phyloP scores from a whole-genome alignment of 2,329 filamentous ascomycete species.

The Acephala macrosclerotiorum region DNA sequence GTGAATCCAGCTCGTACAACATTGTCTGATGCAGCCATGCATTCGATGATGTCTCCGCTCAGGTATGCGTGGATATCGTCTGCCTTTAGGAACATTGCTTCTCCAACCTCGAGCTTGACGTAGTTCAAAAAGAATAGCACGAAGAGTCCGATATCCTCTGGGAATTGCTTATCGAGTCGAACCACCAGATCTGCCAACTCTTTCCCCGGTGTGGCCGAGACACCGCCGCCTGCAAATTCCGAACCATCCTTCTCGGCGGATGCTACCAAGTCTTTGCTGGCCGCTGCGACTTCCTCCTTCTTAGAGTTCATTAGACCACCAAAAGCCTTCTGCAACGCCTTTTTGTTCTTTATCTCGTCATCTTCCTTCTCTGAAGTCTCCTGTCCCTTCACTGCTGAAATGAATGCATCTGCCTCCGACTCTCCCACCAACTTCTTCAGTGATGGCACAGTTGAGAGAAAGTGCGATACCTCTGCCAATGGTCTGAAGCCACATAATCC shows the following conservation, averaged over 20 bases:
- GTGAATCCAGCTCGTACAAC: slow-evolving; percentile 97
- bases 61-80: slow-evolving; percentile 98
- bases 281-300: slow-evolving; percentile 67
- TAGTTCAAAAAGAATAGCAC: slow-evolving; percentile 98
- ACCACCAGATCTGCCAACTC: slow-evolving; percentile 79
- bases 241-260: slow-evolving; percentile 72
- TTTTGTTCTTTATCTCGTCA: slow-evolving; percentile 72
- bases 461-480: slow-evolving; percentile 84
- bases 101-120: slow-evolving; percentile 84
- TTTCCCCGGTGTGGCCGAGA: slow-evolving; percentile 70
- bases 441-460: slow-evolving; percentile 66
- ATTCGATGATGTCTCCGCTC: slow-evolving; percentile 95
- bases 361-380: slow-evolving; percentile 48
- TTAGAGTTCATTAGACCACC: slow-evolving; percentile 81
- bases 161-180: slow-evolving; percentile 84
- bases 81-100: slow-evolving; percentile 94
- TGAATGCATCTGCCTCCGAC: slow-evolving; percentile 64
- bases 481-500: slow-evolving; percentile 96
- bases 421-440: slow-evolving; percentile 73
- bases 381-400: slow-evolving; percentile 60
- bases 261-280: slow-evolving; percentile 73
- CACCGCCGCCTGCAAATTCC: slow-evolving; percentile 78
- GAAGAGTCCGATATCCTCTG: slow-evolving; percentile 89
- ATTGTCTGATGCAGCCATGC: slow-evolving; percentile 99
- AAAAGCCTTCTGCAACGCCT: slow-evolving; percentile 78